Evolutionary conservation across 75 land plant species (phyloP).

Genomic region (Pinus albicaulis): DNA sequence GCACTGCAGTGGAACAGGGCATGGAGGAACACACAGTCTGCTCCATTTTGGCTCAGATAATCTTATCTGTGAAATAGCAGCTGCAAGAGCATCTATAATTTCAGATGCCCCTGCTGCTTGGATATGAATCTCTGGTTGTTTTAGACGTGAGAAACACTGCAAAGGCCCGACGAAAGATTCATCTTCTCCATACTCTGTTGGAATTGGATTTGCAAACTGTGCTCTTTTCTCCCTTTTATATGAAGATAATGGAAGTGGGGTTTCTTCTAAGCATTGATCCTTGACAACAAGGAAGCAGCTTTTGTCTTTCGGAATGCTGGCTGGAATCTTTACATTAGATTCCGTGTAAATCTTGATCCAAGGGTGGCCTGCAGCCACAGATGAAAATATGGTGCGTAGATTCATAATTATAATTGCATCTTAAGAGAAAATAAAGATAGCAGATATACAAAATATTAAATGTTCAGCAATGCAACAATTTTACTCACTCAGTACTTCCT

Average conservation of each 20-base stretch:
- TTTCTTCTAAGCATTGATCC: neutral
- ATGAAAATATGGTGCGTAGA: neutral
- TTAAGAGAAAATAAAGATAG: neutral
- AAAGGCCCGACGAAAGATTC: too few species aligned
- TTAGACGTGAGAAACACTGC: too few species aligned
- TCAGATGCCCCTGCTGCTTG: slow-evolving; percentile 33
- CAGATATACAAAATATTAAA: neutral
- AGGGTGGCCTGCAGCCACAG: slow-evolving; percentile 48
- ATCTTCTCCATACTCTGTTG: too few species aligned
- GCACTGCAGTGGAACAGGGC: slow-evolving; percentile 34
- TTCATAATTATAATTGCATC: neutral
- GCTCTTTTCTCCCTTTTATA: neutral
- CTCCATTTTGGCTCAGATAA: slow-evolving; percentile 71
- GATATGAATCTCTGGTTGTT: neutral
- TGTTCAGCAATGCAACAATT: neutral
- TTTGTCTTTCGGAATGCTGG: slow-evolving; percentile 21
- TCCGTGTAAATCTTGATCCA: slow-evolving; percentile 66
- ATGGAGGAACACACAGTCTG: slow-evolving; percentile 37
- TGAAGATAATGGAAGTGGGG: neutral
- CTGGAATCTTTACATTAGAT: slow-evolving; percentile 15
- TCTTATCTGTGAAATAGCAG: slow-evolving; percentile 48
- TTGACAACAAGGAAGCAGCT: neutral
- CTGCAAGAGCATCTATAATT: slow-evolving; percentile 53
- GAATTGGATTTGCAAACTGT: too few species aligned
- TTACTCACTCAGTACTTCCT: slow-evolving; percentile 57